Percentiles rank a stretch among this genome's conserved stretches.
Evolutionary conservation across 495 filamentous ascomycete species (phyloP).

Genomic region (Hypoxylon lenormandii): DNA sequence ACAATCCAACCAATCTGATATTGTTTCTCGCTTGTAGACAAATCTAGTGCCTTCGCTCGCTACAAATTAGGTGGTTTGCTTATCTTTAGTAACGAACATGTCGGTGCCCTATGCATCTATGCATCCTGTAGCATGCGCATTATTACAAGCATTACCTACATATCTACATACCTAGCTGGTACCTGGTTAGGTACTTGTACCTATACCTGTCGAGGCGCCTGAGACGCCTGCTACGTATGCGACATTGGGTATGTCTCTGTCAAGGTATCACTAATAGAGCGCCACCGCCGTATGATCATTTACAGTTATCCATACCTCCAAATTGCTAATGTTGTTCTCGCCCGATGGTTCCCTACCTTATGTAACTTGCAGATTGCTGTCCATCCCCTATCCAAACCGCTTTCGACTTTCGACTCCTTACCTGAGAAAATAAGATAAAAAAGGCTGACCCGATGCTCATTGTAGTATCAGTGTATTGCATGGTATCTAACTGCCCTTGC

Average conservation of each 20-base stretch:
- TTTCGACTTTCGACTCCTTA: too few relatives aligned
- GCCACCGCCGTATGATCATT: slow-evolving; percentile 24
- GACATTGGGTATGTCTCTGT: slow-evolving; percentile 27
- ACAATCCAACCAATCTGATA: not conserved
- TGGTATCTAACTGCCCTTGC: not conserved
- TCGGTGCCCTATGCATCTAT: slow-evolving; percentile 36
- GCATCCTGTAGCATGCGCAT: slow-evolving; percentile 34
- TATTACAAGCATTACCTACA: slow-evolving; percentile 36
- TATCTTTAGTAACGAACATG: slow-evolving; percentile 39
- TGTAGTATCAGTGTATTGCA: not conserved
- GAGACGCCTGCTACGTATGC: slow-evolving; percentile 22
- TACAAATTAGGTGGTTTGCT: slow-evolving; percentile 7
- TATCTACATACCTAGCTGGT: slow-evolving; percentile 19
- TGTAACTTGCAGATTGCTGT: too few relatives aligned
- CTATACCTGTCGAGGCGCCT: too few relatives aligned
- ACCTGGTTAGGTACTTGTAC: slow-evolving; percentile 28
- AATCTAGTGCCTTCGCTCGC: not conserved
- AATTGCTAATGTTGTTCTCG: slow-evolving; percentile 13
- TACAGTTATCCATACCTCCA: not conserved
- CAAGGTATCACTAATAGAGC: slow-evolving; percentile 19
- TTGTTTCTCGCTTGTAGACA: not conserved
- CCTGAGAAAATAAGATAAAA: not conserved
- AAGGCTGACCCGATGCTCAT: slow-evolving; percentile 1
- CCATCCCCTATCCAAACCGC: too few relatives aligned
- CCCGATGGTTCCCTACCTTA: not conserved